These are phyloP conservation scores for Aspergillus sp. DNA, from an alignment of 2,329 filamentous ascomycete species.

Conservation along the genomic window DNA sequence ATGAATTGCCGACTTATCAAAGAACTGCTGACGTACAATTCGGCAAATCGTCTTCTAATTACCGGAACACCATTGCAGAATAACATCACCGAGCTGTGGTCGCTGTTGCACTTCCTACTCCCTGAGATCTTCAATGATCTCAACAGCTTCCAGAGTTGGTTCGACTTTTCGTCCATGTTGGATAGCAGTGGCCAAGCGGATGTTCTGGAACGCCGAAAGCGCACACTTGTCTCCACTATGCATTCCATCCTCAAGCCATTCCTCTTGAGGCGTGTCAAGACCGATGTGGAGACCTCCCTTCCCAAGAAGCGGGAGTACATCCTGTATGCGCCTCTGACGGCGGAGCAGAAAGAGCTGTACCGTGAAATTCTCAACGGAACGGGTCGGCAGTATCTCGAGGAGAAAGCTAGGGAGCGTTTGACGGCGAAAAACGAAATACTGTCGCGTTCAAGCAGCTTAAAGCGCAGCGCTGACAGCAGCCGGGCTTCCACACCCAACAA, in stretches of 20 bases:
- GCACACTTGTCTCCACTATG: slow-evolving; percentile 79
- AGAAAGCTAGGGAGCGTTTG: slow-evolving; percentile 51
- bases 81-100: slow-evolving; percentile 93
- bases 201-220: slow-evolving; percentile 74
- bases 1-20: slow-evolving; percentile 89
- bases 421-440: slow-evolving; percentile 34
- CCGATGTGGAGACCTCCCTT: slow-evolving; percentile 86
- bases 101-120: slow-evolving; percentile 85
- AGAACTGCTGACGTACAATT: slow-evolving; percentile 83
- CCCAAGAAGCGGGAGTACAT: slow-evolving; percentile 97
- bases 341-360: slow-evolving; percentile 89
- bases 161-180: slow-evolving; percentile 90
- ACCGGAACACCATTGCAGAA: slow-evolving; percentile 96
- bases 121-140: slow-evolving; percentile 92
- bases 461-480: slow-evolving; percentile 55
- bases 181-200: slow-evolving; percentile 77
- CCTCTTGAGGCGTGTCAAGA: slow-evolving; percentile 82
- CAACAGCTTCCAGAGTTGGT: slow-evolving; percentile 92
- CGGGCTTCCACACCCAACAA: slow-evolving; percentile 59
- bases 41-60: slow-evolving; percentile 85
- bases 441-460: slow-evolving; percentile 49
- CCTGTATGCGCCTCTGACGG: slow-evolving; percentile 86
- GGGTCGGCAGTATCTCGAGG: slow-evolving; percentile 48
- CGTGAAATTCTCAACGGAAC: slow-evolving; percentile 82
- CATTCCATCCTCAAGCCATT: slow-evolving; percentile 92